Percentiles rank a stretch among this genome's conserved stretches.
Conservation (phyloP, 2,329 filamentous ascomycete genomes). For the Botrytis paeoniae region DNA sequence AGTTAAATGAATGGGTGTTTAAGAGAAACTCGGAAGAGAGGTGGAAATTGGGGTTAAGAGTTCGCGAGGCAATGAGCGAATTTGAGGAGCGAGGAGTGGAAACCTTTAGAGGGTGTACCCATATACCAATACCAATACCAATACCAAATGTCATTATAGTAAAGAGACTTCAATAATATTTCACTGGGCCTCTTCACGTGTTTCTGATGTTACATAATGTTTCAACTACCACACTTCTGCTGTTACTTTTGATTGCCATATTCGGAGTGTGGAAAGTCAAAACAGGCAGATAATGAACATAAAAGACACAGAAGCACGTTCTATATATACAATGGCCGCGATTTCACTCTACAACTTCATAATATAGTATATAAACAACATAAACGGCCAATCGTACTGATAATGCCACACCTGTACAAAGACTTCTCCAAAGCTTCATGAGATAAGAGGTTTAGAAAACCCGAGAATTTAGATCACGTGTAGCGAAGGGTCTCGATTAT, state of each 20-base stretch:
- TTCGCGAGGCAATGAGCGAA: not conserved
- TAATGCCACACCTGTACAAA: not conserved
- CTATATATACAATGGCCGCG: not conserved
- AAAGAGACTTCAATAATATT: not conserved
- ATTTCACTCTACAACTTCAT: not conserved
- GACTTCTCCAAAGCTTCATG: not conserved
- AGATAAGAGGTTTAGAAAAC: not conserved
- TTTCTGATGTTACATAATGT: not conserved
- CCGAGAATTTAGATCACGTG: not conserved
- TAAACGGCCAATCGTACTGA: not conserved
- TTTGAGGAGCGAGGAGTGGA: not conserved
- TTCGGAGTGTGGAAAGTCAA: not conserved
- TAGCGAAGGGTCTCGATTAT: not conserved
- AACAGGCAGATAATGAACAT: not conserved
- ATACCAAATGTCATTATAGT: constrained; percentile 16
- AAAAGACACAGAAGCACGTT: not conserved
- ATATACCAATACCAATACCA: constrained; percentile 13
- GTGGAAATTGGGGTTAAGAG: not conserved
- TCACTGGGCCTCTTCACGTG: too few species aligned
- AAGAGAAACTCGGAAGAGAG: not conserved
- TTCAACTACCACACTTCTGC: not conserved
- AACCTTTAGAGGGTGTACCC: not conserved
- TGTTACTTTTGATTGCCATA: not conserved
- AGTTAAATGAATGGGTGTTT: not conserved
- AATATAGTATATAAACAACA: not conserved